These are phyloP conservation scores for Hysterium pulicare DNA, from an alignment of 2,329 filamentous ascomycete genomes.

Conservation along the genomic window DNA sequence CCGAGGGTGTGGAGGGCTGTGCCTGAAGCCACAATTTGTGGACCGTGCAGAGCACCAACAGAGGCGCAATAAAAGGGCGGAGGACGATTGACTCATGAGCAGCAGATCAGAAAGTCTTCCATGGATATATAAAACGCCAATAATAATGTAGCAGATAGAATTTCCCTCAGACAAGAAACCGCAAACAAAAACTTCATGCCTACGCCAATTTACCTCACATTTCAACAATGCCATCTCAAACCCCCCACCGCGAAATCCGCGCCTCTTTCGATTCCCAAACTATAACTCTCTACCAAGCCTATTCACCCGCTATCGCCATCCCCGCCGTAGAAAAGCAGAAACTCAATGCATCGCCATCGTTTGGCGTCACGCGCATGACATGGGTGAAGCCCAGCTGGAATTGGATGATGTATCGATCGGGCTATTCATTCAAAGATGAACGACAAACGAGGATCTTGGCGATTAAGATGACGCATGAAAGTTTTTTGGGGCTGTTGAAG, in stretches of 20 bases:
- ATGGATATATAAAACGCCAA: too few relatives aligned
- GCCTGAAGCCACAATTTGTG: too few relatives aligned
- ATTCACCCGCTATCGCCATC: slow-evolving; percentile 51
- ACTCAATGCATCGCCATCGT: slow-evolving; percentile 52
- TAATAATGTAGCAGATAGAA: too few relatives aligned
- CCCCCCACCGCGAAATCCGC: slow-evolving; percentile 48
- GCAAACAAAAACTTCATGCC: too few relatives aligned
- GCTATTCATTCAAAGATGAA: slow-evolving; percentile 57
- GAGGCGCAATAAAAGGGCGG: too few relatives aligned
- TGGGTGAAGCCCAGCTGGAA: slow-evolving; percentile 64
- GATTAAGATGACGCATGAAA: slow-evolving; percentile 50
- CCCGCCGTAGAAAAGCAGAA: slow-evolving; percentile 52
- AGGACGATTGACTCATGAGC: too few relatives aligned
- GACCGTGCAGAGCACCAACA: too few relatives aligned
- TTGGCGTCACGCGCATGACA: slow-evolving; percentile 57
- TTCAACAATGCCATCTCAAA: background rate
- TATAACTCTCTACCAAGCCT: slow-evolving; percentile 63
- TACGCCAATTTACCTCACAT: background rate
- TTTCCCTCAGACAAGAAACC: too few relatives aligned
- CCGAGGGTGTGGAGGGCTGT: too few relatives aligned
- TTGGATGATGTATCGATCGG: slow-evolving; percentile 64
- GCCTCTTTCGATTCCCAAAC: slow-evolving; percentile 49
- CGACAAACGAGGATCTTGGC: slow-evolving; percentile 57
- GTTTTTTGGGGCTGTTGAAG: slow-evolving; percentile 49
- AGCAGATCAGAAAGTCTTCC: too few relatives aligned